A percentile compares a stretch with the other conserved stretches of the same genome.
phyloP scores from a whole-genome alignment of 495 filamentous ascomycete species.

The Neurospora sp. region DNA sequence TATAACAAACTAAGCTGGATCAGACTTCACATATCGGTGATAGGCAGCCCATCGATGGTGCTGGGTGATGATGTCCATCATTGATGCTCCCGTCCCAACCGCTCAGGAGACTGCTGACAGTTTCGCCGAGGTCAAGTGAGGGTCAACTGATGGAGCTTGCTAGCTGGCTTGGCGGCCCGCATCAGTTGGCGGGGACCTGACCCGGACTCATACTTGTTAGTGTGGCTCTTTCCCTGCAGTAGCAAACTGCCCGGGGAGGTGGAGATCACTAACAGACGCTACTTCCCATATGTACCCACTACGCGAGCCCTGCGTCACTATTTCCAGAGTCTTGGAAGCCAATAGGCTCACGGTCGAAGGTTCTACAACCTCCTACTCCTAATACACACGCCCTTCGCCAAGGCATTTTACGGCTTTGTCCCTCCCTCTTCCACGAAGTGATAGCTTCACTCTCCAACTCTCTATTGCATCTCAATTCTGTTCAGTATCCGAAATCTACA shows the following conservation, averaged over 20 bases:
- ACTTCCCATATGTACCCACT: neutral
- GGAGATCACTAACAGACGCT: neutral
- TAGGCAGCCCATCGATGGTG: neutral
- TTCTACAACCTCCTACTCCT: slow-evolving; percentile 19
- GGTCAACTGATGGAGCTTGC: neutral
- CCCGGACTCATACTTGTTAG: neutral
- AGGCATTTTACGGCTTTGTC: slow-evolving; percentile 11
- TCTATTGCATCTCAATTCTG: neutral
- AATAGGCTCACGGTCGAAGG: slow-evolving; percentile 24
- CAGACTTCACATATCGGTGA: neutral
- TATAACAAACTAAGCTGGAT: neutral
- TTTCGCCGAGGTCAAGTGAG: neutral
- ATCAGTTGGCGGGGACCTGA: neutral
- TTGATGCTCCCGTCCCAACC: neutral
- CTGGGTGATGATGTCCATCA: neutral
- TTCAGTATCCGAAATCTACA: neutral
- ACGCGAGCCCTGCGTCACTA: slow-evolving; percentile 23
- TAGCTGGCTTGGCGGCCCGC: neutral
- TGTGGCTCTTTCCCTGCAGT: neutral
- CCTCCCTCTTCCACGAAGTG: neutral
- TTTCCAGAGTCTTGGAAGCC: slow-evolving; percentile 7
- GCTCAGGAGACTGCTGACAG: neutral
- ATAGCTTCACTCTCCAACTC: neutral
- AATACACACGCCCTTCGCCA: slow-evolving; percentile 12
- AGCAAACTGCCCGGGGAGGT: neutral